Conservation (phyloP, 257 asterid genomes). For the Thymus quinquecostatus region DNA sequence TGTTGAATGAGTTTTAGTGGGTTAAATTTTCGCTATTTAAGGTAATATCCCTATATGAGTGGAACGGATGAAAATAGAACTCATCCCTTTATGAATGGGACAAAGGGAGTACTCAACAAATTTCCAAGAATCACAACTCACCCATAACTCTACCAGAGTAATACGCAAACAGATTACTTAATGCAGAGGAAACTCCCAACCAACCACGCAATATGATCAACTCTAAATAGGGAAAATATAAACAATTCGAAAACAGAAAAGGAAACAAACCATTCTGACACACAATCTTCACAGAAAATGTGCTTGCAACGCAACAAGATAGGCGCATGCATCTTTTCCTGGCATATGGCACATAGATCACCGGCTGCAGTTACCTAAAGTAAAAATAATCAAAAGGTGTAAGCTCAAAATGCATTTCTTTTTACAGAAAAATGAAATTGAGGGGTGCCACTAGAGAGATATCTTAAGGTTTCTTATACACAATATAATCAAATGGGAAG, state of each 20-base stretch:
- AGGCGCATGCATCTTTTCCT: slow-evolving; percentile 75
- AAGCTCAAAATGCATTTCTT: slow-evolving; percentile 3
- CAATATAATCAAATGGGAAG: not conserved
- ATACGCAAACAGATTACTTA: not conserved
- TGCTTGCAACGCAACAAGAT: slow-evolving; percentile 67
- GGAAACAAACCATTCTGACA: slow-evolving; percentile 63
- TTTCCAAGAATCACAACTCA: not conserved
- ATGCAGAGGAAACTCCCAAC: not conserved
- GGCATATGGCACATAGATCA: slow-evolving; percentile 75
- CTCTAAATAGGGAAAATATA: not conserved
- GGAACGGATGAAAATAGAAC: too few relatives aligned
- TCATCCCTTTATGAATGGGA: too few relatives aligned
- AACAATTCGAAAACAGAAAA: not conserved
- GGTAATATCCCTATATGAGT: too few relatives aligned
- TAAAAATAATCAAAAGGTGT: slow-evolving; percentile 26
- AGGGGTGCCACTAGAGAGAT: slow-evolving; percentile 6
- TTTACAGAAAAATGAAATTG: not conserved
- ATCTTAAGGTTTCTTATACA: not conserved
- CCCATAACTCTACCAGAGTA: not conserved
- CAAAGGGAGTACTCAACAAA: too few relatives aligned
- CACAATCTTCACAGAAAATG: slow-evolving; percentile 79
- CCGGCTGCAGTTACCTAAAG: slow-evolving; percentile 64
- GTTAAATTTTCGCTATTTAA: too few relatives aligned
- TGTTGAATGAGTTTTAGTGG: too few relatives aligned
- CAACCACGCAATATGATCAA: not conserved